Evolutionary conservation across 352 stramenopile genomes (phyloP).

Genomic region (Globisporangium mamillatum): DNA sequence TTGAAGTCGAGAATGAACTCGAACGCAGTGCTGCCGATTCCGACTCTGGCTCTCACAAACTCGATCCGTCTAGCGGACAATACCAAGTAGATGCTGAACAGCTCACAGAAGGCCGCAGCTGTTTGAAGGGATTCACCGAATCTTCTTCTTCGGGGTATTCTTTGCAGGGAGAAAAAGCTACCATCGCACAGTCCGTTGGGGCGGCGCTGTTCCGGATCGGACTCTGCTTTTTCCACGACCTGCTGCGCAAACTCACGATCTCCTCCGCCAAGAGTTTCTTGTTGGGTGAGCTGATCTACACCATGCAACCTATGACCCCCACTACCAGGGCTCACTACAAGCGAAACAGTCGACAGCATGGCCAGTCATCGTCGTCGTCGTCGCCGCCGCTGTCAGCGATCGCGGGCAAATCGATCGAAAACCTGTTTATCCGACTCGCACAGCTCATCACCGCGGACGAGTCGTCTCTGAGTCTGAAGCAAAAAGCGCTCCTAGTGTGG

Average conservation of each 20-base stretch:
- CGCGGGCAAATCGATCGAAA: conserved; percentile 34
- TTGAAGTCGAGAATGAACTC: conserved; percentile 55
- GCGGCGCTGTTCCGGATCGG: conserved; percentile 26
- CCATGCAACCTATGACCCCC: neutral
- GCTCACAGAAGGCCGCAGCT: neutral
- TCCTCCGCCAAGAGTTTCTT: conserved; percentile 40
- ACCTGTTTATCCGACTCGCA: conserved; percentile 47
- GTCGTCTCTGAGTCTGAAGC: conserved; percentile 35
- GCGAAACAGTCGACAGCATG: neutral
- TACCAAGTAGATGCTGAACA: neutral
- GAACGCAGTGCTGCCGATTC: conserved; percentile 1
- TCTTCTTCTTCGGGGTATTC: conserved; percentile 6
- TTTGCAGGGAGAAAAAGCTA: neutral
- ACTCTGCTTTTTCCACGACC: conserved; percentile 46
- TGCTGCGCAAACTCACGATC: conserved; percentile 50
- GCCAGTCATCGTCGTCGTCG: neutral
- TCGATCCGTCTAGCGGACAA: neutral
- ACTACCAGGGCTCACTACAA: neutral
- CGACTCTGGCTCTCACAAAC: neutral
- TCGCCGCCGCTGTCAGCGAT: neutral
- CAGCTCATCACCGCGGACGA: conserved; percentile 40
- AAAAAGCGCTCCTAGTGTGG: conserved; percentile 46
- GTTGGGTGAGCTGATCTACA: conserved; percentile 27
- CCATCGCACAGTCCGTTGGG: conserved; percentile 18
- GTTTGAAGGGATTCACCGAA: neutral